These are phyloP conservation scores for Casuarina glauca DNA, from an alignment of 306 rosid genomes.

Conservation along the genomic window DNA sequence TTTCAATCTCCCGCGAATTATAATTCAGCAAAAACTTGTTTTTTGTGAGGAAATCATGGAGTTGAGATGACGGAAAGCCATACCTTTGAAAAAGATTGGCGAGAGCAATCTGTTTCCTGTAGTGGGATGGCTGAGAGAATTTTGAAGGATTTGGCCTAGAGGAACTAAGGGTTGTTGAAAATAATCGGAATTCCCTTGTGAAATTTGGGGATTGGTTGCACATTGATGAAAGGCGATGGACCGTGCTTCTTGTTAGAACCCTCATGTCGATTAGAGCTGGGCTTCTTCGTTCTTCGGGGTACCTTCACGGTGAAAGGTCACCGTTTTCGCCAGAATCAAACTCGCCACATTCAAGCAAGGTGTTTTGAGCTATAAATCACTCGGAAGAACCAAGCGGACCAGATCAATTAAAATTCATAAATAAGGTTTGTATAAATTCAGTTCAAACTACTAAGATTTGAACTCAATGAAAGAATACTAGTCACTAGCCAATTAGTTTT, in stretches of 20 bases:
- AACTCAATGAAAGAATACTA: too few relatives aligned
- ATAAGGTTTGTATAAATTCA: too few relatives aligned
- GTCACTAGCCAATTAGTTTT: too few relatives aligned
- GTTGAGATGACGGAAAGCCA: constrained; percentile 64
- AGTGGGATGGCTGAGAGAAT: constrained; percentile 33
- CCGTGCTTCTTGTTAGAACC: constrained; percentile 4
- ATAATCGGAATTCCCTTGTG: neutral
- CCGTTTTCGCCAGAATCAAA: neutral
- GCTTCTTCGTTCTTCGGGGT: too few relatives aligned
- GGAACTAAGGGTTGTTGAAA: constrained; percentile 24
- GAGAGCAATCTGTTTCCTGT: constrained; percentile 50
- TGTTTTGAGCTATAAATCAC: too few relatives aligned
- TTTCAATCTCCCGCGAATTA: constrained; percentile 32
- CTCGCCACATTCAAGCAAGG: too few relatives aligned
- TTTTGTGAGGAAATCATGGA: constrained; percentile 41
- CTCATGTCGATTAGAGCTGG: constrained; percentile 18
- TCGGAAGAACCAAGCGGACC: too few relatives aligned
- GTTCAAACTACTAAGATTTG: too few relatives aligned
- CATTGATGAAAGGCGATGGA: constrained; percentile 8
- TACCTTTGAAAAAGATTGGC: constrained; percentile 54
- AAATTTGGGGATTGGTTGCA: neutral
- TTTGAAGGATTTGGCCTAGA: constrained; percentile 1
- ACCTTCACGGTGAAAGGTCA: neutral
- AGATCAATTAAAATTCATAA: too few relatives aligned
- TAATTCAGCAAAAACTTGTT: constrained; percentile 45